Percentiles rank a stretch among this genome's conserved stretches.
Evolutionary conservation across 139 green algal genomes (phyloP).

Genomic region (Parachlorella kessleri): DNA sequence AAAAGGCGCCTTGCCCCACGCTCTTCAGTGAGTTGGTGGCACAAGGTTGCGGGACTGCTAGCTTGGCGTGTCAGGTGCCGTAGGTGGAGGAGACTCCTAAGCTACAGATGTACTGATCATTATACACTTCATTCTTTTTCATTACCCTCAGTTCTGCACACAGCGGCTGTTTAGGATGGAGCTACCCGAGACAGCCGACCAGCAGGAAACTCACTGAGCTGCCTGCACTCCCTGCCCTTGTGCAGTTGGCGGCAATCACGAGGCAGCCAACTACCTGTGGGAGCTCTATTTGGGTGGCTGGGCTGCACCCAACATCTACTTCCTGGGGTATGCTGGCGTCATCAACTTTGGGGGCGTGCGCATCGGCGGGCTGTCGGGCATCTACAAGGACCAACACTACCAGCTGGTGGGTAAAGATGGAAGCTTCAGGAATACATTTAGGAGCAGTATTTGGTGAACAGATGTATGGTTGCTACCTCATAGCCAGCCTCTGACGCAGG

Average conservation of each 20-base stretch:
- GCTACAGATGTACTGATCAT: too few species aligned
- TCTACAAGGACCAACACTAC: conserved; percentile 86
- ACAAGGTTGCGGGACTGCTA: too few species aligned
- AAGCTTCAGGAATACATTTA: too few species aligned
- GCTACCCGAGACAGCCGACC: background rate
- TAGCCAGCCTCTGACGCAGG: too few species aligned
- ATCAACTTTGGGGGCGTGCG: conserved; percentile 92
- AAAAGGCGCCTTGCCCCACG: conserved; percentile 83
- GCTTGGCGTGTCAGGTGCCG: too few species aligned
- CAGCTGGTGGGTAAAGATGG: conserved; percentile 30
- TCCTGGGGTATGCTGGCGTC: conserved; percentile 89
- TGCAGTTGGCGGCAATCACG: conserved; percentile 97
- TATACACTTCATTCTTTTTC: too few species aligned
- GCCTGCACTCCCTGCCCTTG: background rate
- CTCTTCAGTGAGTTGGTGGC: conserved; percentile 95
- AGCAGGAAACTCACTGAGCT: background rate
- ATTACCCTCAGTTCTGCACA: too few species aligned
- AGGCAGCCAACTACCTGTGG: conserved; percentile 94
- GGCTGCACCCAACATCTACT: conserved; percentile 96
- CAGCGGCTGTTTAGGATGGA: too few species aligned
- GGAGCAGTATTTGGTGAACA: too few species aligned
- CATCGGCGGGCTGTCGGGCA: conserved; percentile 94
- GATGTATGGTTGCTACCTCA: too few species aligned
- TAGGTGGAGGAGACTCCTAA: too few species aligned
- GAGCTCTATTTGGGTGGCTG: conserved; percentile 98